Percentiles rank a stretch among this genome's conserved stretches.
phyloP scores from a whole-genome alignment of 352 stramenopile genomes.

The Thalassiosira mediterranea region DNA sequence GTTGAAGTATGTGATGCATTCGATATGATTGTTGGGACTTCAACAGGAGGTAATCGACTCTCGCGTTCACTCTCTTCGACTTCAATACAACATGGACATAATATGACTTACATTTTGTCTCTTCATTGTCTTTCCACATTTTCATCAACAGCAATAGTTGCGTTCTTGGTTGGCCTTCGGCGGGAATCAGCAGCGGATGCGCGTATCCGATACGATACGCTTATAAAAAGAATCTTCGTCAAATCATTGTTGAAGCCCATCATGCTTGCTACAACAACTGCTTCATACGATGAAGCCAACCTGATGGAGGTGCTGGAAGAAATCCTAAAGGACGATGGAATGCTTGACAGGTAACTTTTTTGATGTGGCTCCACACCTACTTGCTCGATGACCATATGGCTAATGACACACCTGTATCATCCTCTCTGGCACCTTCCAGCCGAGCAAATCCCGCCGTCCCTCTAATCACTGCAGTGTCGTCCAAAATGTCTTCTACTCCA shows the following conservation, averaged over 20 bases:
- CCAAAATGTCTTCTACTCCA: slow-evolving; percentile 77
- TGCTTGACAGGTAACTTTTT: too few species aligned
- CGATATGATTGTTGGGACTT: slow-evolving; percentile 84
- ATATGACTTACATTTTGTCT: too few species aligned
- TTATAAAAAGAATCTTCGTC: slow-evolving; percentile 82
- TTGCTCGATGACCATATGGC: too few species aligned
- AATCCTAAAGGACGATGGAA: slow-evolving; percentile 75
- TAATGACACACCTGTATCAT: too few species aligned
- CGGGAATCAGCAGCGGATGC: slow-evolving; percentile 64
- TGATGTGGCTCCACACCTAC: too few species aligned
- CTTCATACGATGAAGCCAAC: slow-evolving; percentile 78
- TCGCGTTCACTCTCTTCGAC: too few species aligned
- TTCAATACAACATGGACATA: too few species aligned
- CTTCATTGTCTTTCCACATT: too few species aligned
- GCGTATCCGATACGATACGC: slow-evolving; percentile 75
- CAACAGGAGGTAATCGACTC: too few species aligned
- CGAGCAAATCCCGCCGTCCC: slow-evolving; percentile 69
- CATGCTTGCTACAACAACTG: slow-evolving; percentile 76
- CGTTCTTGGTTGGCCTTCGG: slow-evolving; percentile 77
- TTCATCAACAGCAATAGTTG: slow-evolving; percentile 84
- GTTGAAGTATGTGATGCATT: slow-evolving; percentile 80
- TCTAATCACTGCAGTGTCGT: slow-evolving; percentile 72
- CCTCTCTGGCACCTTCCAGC: too few species aligned
- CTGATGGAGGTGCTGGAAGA: slow-evolving; percentile 79
- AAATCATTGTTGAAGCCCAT: slow-evolving; percentile 73